phyloP scores from a whole-genome alignment of 2,329 filamentous ascomycete genomes.

The Parastagonospora nodorum region DNA sequence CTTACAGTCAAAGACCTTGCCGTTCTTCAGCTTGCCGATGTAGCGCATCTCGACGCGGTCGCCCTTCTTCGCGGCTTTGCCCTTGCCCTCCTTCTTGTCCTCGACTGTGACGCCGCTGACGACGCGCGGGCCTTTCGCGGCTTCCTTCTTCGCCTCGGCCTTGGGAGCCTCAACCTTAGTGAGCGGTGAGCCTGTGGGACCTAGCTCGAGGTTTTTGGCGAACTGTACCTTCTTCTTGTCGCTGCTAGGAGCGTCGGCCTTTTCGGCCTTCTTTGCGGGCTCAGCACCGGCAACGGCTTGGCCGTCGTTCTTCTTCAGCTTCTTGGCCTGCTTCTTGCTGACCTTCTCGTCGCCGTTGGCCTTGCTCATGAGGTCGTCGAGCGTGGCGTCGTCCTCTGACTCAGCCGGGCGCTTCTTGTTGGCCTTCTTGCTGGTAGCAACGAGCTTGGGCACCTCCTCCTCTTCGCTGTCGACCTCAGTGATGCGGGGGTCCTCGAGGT shows the following conservation, averaged over 20 bases:
- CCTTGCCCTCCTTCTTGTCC: conserved; percentile 89
- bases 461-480: conserved; percentile 83
- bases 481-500: conserved; percentile 77
- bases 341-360: conserved; percentile 72
- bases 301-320: conserved; percentile 98
- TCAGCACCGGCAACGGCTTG: conserved; percentile 67
- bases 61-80: conserved; percentile 85
- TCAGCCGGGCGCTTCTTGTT: conserved; percentile 93
- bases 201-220: conserved; percentile 97
- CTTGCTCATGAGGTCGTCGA: conserved; percentile 87
- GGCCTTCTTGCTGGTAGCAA: conserved; percentile 52
- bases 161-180: conserved; percentile 49
- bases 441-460: conserved; percentile 64
- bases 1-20: conserved; percentile 93
- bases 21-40: conserved; percentile 91
- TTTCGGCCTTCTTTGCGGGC: conserved; percentile 59
- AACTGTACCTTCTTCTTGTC: conserved; percentile 94
- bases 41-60: conserved; percentile 93
- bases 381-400: conserved; percentile 61
- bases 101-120: conserved; percentile 91
- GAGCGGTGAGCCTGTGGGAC: conserved; percentile 67
- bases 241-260: conserved; percentile 54
- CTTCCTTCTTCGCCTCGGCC: conserved; percentile 57
- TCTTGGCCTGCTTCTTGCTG: conserved; percentile 97
- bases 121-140: conserved; percentile 67